Conservation (phyloP, 805 yeast species). For the Nakazawaea molendinolei region DNA sequence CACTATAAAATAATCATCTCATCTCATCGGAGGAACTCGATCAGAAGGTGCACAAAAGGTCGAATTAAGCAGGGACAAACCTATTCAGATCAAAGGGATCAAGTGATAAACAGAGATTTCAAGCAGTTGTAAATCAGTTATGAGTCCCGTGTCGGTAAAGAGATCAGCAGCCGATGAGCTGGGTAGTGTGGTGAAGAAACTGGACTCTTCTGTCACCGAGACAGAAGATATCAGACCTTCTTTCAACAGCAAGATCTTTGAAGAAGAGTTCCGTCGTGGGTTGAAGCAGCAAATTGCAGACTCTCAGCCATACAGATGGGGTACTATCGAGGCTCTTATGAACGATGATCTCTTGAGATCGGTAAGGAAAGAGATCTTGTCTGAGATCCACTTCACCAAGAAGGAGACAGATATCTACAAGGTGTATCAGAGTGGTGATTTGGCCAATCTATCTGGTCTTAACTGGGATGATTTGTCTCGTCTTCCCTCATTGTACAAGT, state of each 20-base stretch:
- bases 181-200: not conserved
- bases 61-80: too few relatives aligned
- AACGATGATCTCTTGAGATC: conserved; percentile 70
- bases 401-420: conserved; percentile 97
- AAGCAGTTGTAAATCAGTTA: too few relatives aligned
- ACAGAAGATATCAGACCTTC: conserved; percentile 24
- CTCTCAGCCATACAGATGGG: conserved; percentile 86
- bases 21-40: too few relatives aligned
- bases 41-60: too few relatives aligned
- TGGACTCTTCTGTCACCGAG: not conserved
- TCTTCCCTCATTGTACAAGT: conserved; percentile 67
- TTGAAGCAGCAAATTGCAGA: conserved; percentile 38
- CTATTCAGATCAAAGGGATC: not conserved
- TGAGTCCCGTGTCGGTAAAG: too few relatives aligned
- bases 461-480: conserved; percentile 66
- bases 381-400: conserved; percentile 81
- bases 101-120: not conserved
- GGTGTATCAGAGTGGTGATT: conserved; percentile 83
- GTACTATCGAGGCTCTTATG: conserved; percentile 66
- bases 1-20: conserved; percentile 1
- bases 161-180: conserved; percentile 1
- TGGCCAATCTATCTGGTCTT: conserved; percentile 86
- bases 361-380: conserved; percentile 79
- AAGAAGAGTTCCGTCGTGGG: conserved; percentile 27
- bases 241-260: conserved; percentile 45